These are phyloP conservation scores for Hirsutella rhossiliensis DNA, from an alignment of 2,329 filamentous ascomycete species.

Conservation along the genomic window DNA sequence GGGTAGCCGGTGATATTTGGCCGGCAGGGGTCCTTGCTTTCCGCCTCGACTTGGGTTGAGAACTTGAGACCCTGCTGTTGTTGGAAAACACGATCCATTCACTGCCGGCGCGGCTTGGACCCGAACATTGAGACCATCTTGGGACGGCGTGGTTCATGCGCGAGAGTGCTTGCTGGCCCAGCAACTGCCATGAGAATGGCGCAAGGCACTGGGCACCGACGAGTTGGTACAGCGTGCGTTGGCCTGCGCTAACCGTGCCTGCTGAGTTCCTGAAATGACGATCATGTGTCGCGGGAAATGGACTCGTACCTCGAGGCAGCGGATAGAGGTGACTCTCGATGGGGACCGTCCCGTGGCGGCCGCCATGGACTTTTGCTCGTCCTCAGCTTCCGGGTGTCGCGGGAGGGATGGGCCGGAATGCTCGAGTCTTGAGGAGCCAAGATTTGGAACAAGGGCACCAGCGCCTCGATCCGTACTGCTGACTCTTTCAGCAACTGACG, in stretches of 20 bases:
- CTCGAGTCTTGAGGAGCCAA: too few species aligned
- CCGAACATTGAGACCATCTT: not conserved
- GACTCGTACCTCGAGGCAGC: too few species aligned
- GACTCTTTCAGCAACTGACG: too few species aligned
- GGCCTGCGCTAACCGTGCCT: too few species aligned
- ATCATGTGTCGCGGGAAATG: too few species aligned
- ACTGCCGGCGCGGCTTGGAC: not conserved
- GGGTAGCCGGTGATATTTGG: conserved; percentile 1
- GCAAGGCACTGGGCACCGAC: not conserved
- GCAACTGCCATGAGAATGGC: not conserved
- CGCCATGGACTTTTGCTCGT: not conserved
- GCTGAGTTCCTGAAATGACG: too few species aligned
- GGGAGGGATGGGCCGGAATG: too few species aligned
- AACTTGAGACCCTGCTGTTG: not conserved
- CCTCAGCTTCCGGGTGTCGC: not conserved
- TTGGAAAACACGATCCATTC: not conserved
- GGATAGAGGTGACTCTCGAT: too few species aligned
- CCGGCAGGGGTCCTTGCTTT: not conserved
- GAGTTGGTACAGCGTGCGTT: not conserved
- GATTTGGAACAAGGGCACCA: too few species aligned
- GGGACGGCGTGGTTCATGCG: not conserved
- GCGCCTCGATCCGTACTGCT: too few species aligned
- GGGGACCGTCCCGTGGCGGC: not conserved
- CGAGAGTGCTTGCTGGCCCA: conserved; percentile 2
- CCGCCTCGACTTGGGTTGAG: not conserved